Evolutionary conservation across 2,329 filamentous ascomycete species (phyloP).

Genomic region (Colletotrichum lini): DNA sequence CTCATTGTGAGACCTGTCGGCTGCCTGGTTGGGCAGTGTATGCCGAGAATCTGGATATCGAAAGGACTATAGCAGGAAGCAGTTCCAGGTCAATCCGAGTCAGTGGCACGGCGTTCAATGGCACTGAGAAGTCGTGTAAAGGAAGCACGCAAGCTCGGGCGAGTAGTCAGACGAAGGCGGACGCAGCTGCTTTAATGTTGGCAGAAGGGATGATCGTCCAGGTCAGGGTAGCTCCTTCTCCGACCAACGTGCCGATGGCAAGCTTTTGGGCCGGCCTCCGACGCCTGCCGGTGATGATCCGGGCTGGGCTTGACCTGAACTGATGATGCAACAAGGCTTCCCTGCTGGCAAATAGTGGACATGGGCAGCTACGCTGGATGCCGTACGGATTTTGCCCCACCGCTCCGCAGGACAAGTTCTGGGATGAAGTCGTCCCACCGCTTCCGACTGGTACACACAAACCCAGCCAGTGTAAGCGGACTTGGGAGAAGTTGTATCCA

Average conservation of each 20-base stretch:
- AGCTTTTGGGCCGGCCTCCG: neutral
- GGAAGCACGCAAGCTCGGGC: conserved; percentile 10
- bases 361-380: conserved; percentile 18
- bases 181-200: conserved; percentile 30
- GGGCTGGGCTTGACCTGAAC: conserved; percentile 1
- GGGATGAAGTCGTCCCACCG: conserved; percentile 12
- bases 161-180: conserved; percentile 9
- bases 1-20: conserved; percentile 20
- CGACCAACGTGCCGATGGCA: conserved; percentile 25
- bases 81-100: conserved; percentile 1
- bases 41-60: neutral
- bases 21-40: neutral
- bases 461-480: neutral
- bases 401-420: conserved; percentile 10
- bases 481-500: neutral
- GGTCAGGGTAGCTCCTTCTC: conserved; percentile 16
- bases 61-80: neutral
- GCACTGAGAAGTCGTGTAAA: conserved; percentile 7
- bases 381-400: conserved; percentile 31
- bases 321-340: conserved; percentile 40
- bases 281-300: conserved; percentile 24
- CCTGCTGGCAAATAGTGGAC: conserved; percentile 28
- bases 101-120: conserved; percentile 9
- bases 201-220: conserved; percentile 20
- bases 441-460: conserved; percentile 11